phyloP scores from a whole-genome alignment of 345 rosid species.

The Citrus sinensis region DVS_A1.0 CM039161.1:1585001-1585500 shows the following conservation, averaged over 20 bases:
- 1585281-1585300: slow-evolving; percentile 83
- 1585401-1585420: slow-evolving; percentile 76
- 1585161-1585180: not conserved
- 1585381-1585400: slow-evolving; percentile 75
- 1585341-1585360: slow-evolving; percentile 87
- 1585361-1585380: slow-evolving; percentile 74
- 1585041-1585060: slow-evolving; percentile 54
- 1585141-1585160: not conserved
- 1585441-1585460: slow-evolving; percentile 55
- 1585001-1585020: slow-evolving; percentile 31
- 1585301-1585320: slow-evolving; percentile 54
- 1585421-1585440: slow-evolving; percentile 95
- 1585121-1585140: slow-evolving; percentile 30
- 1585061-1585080: slow-evolving; percentile 52
- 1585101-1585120: slow-evolving; percentile 84
- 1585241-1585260: slow-evolving; percentile 83
- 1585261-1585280: slow-evolving; percentile 75
- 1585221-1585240: slow-evolving; percentile 81
- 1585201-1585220: slow-evolving; percentile 47
- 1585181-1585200: not conserved
- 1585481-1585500: not conserved
- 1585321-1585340: slow-evolving; percentile 76
- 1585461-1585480: not conserved
- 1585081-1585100: slow-evolving; percentile 60
- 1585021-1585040: slow-evolving; percentile 69